Conservation (phyloP, 257 asterid species). For the Striga asiatica region DNA sequence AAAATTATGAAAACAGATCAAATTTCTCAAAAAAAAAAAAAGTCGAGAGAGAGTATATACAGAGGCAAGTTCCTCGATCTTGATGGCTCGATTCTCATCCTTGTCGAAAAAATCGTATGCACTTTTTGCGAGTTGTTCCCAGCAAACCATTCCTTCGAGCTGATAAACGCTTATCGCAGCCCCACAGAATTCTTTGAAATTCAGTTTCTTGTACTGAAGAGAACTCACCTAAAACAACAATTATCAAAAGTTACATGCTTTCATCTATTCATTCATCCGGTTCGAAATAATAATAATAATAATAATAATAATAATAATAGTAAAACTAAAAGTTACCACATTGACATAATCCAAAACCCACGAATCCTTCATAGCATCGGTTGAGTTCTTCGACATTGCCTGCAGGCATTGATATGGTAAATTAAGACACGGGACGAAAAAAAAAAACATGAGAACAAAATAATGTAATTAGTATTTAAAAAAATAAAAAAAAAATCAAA, state of each 20-base stretch:
- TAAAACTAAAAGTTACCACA: too few species aligned
- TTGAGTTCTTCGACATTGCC: slow-evolving; percentile 60
- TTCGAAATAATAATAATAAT: too few species aligned
- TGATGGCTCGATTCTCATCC: slow-evolving; percentile 88
- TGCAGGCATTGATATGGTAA: slow-evolving; percentile 14
- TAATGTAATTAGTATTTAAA: too few species aligned
- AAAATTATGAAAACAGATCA: not conserved
- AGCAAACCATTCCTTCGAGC: slow-evolving; percentile 72
- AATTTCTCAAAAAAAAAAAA: not conserved
- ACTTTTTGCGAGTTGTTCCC: slow-evolving; percentile 89
- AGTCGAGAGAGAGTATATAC: slow-evolving; percentile 29
- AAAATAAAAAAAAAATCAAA: not conserved
- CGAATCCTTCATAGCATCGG: slow-evolving; percentile 92
- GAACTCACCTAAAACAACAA: slow-evolving; percentile 50
- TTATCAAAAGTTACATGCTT: too few species aligned
- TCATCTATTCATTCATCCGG: too few species aligned
- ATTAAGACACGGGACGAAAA: not conserved
- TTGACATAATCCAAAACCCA: slow-evolving; percentile 71
- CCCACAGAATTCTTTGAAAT: slow-evolving; percentile 86
- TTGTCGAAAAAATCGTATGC: slow-evolving; percentile 86
- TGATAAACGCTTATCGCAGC: slow-evolving; percentile 85
- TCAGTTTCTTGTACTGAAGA: slow-evolving; percentile 75
- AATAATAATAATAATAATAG: too few species aligned
- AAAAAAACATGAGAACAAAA: not conserved
- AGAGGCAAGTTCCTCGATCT: slow-evolving; percentile 96